Evolutionary conservation across 495 filamentous ascomycete genomes (phyloP).

Genomic region (Astrothelium macrocarpum): DNA sequence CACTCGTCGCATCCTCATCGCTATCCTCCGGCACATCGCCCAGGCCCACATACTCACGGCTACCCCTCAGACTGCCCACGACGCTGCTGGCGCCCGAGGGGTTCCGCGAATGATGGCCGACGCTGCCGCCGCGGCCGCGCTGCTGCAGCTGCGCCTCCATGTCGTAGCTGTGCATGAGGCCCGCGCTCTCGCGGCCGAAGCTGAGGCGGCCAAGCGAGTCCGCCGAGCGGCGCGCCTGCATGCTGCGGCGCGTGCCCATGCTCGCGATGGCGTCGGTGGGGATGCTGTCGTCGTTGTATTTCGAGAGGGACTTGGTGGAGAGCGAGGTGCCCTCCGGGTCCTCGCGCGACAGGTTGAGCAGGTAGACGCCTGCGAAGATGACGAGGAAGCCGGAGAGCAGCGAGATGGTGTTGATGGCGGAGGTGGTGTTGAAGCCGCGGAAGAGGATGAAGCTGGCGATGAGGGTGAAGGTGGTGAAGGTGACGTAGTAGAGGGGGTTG

Average conservation of each 20-base stretch:
- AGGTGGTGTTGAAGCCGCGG: constrained; percentile 91
- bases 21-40: constrained; percentile 62
- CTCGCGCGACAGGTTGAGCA: constrained; percentile 84
- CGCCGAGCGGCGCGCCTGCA: constrained; percentile 73
- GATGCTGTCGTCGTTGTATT: constrained; percentile 48
- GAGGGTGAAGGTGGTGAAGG: constrained; percentile 94
- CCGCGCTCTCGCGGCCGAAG: constrained; percentile 33
- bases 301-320: constrained; percentile 28
- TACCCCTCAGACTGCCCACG: constrained; percentile 27
- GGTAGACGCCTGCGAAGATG: constrained; percentile 94
- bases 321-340: constrained; percentile 75
- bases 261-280: constrained; percentile 88
- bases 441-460: constrained; percentile 96
- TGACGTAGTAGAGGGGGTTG: constrained; percentile 97
- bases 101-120: neutral
- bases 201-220: constrained; percentile 34
- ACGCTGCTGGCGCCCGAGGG: neutral
- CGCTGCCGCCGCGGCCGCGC: neutral
- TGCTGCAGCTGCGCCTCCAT: constrained; percentile 13
- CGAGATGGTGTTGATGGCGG: constrained; percentile 87
- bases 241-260: constrained; percentile 76
- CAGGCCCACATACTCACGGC: constrained; percentile 41
- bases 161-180: constrained; percentile 67
- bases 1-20: constrained; percentile 41
- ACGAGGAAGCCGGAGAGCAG: constrained; percentile 88